A percentile compares a stretch with the other conserved stretches of the same genome.
These are phyloP conservation scores for Durio zibethinus DNA, from an alignment of 345 rosid species.

Conservation along the genomic window DNA sequence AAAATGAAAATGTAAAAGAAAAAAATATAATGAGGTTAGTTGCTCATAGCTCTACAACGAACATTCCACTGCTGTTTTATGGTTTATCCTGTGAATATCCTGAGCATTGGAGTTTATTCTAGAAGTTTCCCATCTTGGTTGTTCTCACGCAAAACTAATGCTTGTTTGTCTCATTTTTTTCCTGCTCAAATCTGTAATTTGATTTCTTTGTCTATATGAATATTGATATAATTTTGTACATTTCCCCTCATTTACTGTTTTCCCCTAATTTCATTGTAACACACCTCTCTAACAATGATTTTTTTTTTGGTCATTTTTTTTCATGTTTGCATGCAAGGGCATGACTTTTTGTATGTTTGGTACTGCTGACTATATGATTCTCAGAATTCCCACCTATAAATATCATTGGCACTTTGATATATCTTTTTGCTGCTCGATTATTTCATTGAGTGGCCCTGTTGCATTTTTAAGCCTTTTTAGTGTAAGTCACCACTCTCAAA, in stretches of 20 bases:
- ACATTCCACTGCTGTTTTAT: background rate
- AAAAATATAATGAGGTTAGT: background rate
- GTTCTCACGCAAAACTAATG: background rate
- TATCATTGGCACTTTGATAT: background rate
- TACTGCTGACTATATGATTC: background rate
- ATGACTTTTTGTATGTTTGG: background rate
- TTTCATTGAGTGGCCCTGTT: background rate
- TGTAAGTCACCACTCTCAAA: background rate
- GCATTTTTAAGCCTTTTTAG: background rate
- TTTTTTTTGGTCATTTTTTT: background rate
- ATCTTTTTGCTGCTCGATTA: background rate
- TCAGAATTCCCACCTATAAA: background rate
- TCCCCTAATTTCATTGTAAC: background rate
- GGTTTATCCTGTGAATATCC: background rate
- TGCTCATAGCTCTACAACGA: background rate
- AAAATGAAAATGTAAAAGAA: background rate
- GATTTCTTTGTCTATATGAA: background rate
- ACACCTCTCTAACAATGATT: background rate
- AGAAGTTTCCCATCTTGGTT: background rate
- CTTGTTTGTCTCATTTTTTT: no score
- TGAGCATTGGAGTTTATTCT: background rate
- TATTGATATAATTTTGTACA: background rate
- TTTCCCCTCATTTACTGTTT: background rate
- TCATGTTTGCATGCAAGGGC: constrained; percentile 14
- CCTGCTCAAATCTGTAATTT: background rate